phyloP scores from a whole-genome alignment of 495 filamentous ascomycete genomes.

The Trichoderma gamsii region DNA sequence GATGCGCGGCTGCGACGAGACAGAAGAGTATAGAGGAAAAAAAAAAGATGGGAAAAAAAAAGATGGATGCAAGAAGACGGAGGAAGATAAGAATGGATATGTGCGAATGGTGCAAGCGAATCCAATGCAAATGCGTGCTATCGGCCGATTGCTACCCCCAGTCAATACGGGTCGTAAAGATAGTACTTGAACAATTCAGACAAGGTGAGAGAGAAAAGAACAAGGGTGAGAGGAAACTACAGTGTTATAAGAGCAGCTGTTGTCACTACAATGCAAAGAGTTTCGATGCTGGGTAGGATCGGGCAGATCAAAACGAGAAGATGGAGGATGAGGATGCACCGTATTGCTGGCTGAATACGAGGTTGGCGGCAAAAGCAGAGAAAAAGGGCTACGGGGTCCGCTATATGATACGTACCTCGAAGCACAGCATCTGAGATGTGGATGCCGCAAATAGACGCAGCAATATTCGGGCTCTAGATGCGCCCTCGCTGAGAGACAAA shows the following conservation, averaged over 20 bases:
- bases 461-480: not conserved
- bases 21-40: not conserved
- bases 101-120: too few species aligned
- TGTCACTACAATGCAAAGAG: not conserved
- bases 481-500: not conserved
- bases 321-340: not conserved
- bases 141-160: too few species aligned
- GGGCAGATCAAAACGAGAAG: not conserved
- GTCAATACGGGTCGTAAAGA: not conserved
- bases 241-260: not conserved
- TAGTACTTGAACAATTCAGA: not conserved
- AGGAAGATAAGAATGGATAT: too few species aligned
- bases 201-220: not conserved
- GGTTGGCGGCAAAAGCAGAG: not conserved
- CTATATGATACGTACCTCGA: constrained; percentile 2
- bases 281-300: not conserved
- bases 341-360: constrained; percentile 11
- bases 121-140: too few species aligned
- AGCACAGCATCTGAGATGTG: not conserved
- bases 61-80: not conserved
- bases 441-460: not conserved
- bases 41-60: not conserved
- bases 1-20: not conserved
- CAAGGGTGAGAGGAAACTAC: not conserved
- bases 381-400: not conserved